Conservation (phyloP, 495 filamentous ascomycete species). For the Hyphodiscus hymeniophilus region DNA sequence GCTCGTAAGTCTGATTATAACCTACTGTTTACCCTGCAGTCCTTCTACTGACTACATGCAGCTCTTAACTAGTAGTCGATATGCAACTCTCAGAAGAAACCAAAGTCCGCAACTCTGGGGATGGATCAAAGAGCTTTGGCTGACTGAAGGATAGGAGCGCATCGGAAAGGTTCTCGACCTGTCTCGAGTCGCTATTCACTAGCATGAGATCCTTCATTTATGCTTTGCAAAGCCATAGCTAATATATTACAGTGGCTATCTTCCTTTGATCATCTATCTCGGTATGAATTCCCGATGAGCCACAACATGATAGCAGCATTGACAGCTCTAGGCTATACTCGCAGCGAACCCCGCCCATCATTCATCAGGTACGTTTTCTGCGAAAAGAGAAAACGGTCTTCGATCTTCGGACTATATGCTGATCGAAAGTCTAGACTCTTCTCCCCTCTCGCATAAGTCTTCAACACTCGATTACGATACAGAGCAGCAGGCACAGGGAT, state of each 20-base stretch:
- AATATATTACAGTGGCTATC: conserved; percentile 63
- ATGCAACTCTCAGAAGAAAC: conserved; percentile 94
- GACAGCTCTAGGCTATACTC: conserved; percentile 68
- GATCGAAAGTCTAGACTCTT: conserved; percentile 45
- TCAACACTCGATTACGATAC: neutral
- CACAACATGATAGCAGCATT: conserved; percentile 10
- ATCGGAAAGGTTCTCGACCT: conserved; percentile 92
- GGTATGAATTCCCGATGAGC: conserved; percentile 47
- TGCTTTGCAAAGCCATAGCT: conserved; percentile 77
- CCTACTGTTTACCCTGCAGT: neutral
- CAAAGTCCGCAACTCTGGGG: conserved; percentile 53
- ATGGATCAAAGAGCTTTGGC: neutral
- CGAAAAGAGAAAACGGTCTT: neutral
- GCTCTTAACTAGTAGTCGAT: conserved; percentile 42
- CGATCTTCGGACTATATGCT: conserved; percentile 7
- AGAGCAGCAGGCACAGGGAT: neutral
- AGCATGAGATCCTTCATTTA: conserved; percentile 58
- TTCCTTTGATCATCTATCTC: conserved; percentile 94
- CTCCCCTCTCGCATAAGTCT: conserved; percentile 56
- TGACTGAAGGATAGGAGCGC: conserved; percentile 62
- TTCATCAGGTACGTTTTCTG: conserved; percentile 66
- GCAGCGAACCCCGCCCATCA: conserved; percentile 85
- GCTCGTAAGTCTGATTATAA: conserved; percentile 1
- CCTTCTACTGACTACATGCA: neutral
- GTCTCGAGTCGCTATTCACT: conserved; percentile 92